These are phyloP conservation scores for Yamadazyma jaroonii DNA, from an alignment of 1,139 yeast species.

Conservation along the genomic window DNA sequence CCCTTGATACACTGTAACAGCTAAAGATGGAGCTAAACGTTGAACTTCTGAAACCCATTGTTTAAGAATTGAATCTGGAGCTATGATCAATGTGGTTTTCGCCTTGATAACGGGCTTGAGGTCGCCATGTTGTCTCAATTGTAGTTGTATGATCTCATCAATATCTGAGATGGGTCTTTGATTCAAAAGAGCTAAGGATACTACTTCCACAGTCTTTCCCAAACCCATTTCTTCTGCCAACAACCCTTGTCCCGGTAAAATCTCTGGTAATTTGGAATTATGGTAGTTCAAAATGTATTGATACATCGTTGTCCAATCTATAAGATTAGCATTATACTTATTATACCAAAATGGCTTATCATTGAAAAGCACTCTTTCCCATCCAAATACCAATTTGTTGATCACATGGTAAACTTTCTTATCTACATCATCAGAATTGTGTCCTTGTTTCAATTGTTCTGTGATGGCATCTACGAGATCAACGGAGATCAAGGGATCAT, in stretches of 20 bases:
- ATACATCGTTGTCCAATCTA: slow-evolving; percentile 29
- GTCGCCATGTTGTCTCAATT: slow-evolving; percentile 31
- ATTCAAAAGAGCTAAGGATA: slow-evolving; percentile 62
- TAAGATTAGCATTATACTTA: slow-evolving; percentile 45
- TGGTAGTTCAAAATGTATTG: slow-evolving; percentile 23
- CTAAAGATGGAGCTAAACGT: slow-evolving; percentile 54
- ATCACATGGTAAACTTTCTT: slow-evolving; percentile 20
- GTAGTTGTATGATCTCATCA: slow-evolving; percentile 36
- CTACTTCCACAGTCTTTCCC: slow-evolving; percentile 87
- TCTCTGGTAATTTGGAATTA: slow-evolving; percentile 11
- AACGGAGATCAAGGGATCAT: slow-evolving; percentile 16
- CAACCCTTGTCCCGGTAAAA: slow-evolving; percentile 59
- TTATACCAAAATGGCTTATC: slow-evolving; percentile 42
- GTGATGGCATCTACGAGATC: slow-evolving; percentile 8
- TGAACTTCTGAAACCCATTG: slow-evolving; percentile 83
- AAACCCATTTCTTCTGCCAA: slow-evolving; percentile 95
- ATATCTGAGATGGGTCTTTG: slow-evolving; percentile 46
- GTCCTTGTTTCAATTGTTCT: not conserved
- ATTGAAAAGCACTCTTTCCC: slow-evolving; percentile 32
- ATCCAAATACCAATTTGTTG: slow-evolving; percentile 50
- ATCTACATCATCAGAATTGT: slow-evolving; percentile 5
- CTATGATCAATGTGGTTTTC: slow-evolving; percentile 75
- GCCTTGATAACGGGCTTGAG: slow-evolving; percentile 48
- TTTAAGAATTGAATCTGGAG: slow-evolving; percentile 76
- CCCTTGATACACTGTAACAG: slow-evolving; percentile 65